Conservation (phyloP, 257 asterid genomes). For the Echites panduratus region DNA sequence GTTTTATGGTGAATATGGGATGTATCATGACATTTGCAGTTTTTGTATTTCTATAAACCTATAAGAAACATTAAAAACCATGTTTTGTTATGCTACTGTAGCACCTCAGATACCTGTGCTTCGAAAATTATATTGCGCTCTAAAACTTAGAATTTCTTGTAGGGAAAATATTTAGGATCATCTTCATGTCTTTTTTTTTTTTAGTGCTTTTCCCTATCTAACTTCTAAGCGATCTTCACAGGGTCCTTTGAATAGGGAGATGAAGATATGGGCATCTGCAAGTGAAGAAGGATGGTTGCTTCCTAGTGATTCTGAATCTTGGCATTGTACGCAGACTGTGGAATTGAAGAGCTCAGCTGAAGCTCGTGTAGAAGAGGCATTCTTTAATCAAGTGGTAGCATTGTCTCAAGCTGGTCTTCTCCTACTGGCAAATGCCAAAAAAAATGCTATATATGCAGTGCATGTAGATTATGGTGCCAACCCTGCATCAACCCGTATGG, state of each 20-base stretch:
- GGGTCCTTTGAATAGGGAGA: slow-evolving; percentile 89
- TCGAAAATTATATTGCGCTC: neutral
- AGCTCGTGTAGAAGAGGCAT: slow-evolving; percentile 59
- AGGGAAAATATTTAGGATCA: neutral
- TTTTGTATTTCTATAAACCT: neutral
- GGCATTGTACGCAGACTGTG: slow-evolving; percentile 84
- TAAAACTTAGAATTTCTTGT: neutral
- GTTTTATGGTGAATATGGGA: neutral
- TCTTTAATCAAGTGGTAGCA: slow-evolving; percentile 95
- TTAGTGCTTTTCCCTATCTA: neutral
- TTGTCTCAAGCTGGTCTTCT: slow-evolving; percentile 75
- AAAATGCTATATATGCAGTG: slow-evolving; percentile 92
- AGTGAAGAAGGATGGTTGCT: slow-evolving; percentile 99
- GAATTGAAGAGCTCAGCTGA: slow-evolving; percentile 72
- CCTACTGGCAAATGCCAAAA: slow-evolving; percentile 88
- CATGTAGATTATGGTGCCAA: slow-evolving; percentile 84
- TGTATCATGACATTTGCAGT: neutral
- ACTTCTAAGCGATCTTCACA: slow-evolving; percentile 23
- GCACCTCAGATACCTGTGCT: too few species aligned
- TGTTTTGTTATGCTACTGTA: neutral
- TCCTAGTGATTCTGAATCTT: slow-evolving; percentile 84
- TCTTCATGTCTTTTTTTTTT: neutral
- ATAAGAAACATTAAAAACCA: neutral
- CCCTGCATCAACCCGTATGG: slow-evolving; percentile 80
- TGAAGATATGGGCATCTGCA: slow-evolving; percentile 83